Percentiles rank a stretch among this genome's conserved stretches.
Conservation (phyloP, 345 rosid genomes). For the Fremontodendron californicum region DNA sequence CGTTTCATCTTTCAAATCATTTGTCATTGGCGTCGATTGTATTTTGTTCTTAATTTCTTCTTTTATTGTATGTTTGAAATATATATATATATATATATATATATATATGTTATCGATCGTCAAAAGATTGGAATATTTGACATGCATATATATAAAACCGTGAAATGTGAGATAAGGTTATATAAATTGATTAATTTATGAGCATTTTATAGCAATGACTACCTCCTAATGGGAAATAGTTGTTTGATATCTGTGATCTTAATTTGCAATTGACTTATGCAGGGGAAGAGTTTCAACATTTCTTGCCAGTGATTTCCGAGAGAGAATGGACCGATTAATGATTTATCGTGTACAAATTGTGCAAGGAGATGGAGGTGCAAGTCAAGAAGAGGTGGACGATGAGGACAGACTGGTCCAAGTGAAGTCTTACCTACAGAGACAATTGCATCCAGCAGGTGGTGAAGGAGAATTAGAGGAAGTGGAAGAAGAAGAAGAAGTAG, state of each 20-base stretch:
- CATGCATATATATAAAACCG: no score
- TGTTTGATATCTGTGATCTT: not conserved
- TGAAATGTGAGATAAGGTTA: not conserved
- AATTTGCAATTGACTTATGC: conserved; percentile 16
- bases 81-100: no score
- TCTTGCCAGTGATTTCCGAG: conserved; percentile 61
- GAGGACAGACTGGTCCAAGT: conserved; percentile 32
- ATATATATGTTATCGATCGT: no score
- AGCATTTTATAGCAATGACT: not conserved
- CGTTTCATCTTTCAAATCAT: no score
- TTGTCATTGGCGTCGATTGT: no score
- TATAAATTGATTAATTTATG: not conserved
- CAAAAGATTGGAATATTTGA: not conserved
- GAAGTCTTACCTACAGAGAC: conserved; percentile 28
- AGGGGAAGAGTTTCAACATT: conserved; percentile 77
- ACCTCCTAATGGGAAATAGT: not conserved
- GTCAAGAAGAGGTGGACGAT: conserved; percentile 26
- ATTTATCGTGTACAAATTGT: conserved; percentile 32
- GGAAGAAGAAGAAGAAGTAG: no score
- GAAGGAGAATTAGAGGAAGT: conserved; percentile 24
- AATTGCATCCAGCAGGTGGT: not conserved
- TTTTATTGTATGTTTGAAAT: no score
- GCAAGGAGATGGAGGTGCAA: conserved; percentile 27
- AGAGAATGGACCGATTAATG: conserved; percentile 67
- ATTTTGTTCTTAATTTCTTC: no score